These are phyloP conservation scores for Trifolium subterraneum DNA, from an alignment of 306 rosid species.

Conservation along the genomic window DNA sequence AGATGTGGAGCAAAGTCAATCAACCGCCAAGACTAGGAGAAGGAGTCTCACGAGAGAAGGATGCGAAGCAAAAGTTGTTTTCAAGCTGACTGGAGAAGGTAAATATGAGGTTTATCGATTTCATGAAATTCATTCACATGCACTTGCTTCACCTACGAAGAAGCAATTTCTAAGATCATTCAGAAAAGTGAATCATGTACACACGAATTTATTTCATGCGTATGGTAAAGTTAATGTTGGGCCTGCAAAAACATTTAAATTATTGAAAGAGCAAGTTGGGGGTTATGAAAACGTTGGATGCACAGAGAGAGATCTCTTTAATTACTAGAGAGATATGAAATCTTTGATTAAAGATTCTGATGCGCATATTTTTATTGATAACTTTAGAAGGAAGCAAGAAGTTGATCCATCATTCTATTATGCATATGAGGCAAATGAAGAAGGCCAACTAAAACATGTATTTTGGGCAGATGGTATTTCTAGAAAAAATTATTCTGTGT, in stretches of 20 bases:
- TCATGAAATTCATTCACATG: neutral
- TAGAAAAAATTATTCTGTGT: neutral
- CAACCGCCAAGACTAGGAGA: neutral
- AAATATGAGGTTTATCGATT: neutral
- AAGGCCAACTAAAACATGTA: neutral
- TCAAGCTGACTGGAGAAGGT: neutral
- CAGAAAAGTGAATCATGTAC: neutral
- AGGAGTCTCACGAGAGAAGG: neutral
- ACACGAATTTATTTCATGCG: neutral
- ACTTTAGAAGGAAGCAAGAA: too few relatives aligned
- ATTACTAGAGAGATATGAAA: neutral
- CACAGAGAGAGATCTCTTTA: neutral
- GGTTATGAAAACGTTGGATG: neutral
- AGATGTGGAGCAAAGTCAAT: neutral
- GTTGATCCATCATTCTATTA: too few relatives aligned
- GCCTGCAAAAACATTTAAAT: neutral
- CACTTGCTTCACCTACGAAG: neutral
- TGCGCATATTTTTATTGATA: too few relatives aligned
- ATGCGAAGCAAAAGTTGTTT: neutral
- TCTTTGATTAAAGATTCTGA: too few relatives aligned
- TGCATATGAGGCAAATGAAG: too few relatives aligned
- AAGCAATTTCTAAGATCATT: neutral
- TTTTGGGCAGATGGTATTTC: neutral
- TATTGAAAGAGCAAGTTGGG: neutral
- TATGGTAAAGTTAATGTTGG: neutral